Base-by-base conservation (phyloP, 345 rosid genomes). In the Murraya koenigii region DNA sequence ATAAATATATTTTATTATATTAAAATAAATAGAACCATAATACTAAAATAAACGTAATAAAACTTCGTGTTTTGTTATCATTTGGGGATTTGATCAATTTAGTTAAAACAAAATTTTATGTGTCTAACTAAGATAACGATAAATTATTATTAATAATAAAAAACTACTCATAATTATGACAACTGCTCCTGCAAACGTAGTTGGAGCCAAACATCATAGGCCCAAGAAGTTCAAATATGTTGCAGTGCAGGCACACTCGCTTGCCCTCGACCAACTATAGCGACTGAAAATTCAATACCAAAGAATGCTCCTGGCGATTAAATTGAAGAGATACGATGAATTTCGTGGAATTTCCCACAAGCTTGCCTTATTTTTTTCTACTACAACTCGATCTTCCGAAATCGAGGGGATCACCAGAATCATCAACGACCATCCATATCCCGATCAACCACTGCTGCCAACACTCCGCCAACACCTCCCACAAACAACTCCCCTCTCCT, bases 371-470 rank as follows among this genome's bases (percentile, higher is more conserved):
- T 33, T 66, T 1, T 71, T 78, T 59, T 75, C 80, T 7, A 22
- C 74, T 28, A n/a, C 28, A 19, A 72, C 79, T 70, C 47, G 5
- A 25, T 60, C 32, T 20, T 54, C 79, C 32, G 89, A 84, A 81
- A 79, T 90, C 32, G 91, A 89, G 39, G 79, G 76, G 64, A 78
- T 95, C 59, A 81, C 89, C 64, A 90, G 72, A 73, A 80, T 91
- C 74, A 92, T 95, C 80, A 95, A 88, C 68, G 94, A 91, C 72
- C 95, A 89, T 75, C 92, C 94, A 1, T 95, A 85, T 77, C 99
- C 97, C 2, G 74, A 84, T 8, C 80, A 86, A 35, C 95, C 90
- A 0, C 87, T 95, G 52, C 87, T 78, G 44, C 92, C 91, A 13
- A 73, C 79, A 44, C 84, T 95, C 60, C 49, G 74, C 23, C 80